Base-by-base conservation (phyloP, 768 basidiomycete genomes). In the Leucosporidium scottii region DNA sequence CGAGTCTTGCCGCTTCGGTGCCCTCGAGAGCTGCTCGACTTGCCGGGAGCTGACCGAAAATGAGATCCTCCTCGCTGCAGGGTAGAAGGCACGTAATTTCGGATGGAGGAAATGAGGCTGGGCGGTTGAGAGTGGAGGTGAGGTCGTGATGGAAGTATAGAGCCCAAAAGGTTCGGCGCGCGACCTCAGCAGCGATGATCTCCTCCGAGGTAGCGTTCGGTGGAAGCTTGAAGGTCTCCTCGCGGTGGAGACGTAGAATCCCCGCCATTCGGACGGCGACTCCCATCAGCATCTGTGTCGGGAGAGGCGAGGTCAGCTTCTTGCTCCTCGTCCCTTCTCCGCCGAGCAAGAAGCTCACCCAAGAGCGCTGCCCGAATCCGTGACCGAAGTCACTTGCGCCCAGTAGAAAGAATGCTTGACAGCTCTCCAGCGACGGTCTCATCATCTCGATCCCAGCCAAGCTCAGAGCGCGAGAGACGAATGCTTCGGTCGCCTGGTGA, bases 351-450 rank as follows among this genome's bases (percentile, higher is more conserved):
- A 36, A 36, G 34, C 34, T 36, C 34, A 36, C 34, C 34, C 34
- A 36, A 36, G 34, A 36, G 5, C 44, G 39, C 15, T 25, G n/a
- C 1, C 59, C 44, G 15, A n/a, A 13, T 0, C 59, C 59, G 8
- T n/a, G 7, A 1, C 44, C 59, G 21, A 48, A 51, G 48, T 61
- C 60, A 8, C 49, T 34, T 0, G 44, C 50, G 13, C 30, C 48
- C 1, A 61, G 60, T 2, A 61, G 20, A 28, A 61, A 61, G 49
- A 61, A 50, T 7, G 48, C 49, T 49, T 61, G 60, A 17, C 17
- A 23, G 2, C 31, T 1, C 23, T 50, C 20, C 20, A 61, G 28
- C 5, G 28, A 18, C 21, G 60, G 60, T 18, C 25, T 18, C 28
- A 50, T 30, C 60, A 61, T 51, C 60, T 61, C 60, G 21, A 17